phyloP scores from a whole-genome alignment of 192 early-diverging fungal species.

The Chytriomyces confervae region DNA sequence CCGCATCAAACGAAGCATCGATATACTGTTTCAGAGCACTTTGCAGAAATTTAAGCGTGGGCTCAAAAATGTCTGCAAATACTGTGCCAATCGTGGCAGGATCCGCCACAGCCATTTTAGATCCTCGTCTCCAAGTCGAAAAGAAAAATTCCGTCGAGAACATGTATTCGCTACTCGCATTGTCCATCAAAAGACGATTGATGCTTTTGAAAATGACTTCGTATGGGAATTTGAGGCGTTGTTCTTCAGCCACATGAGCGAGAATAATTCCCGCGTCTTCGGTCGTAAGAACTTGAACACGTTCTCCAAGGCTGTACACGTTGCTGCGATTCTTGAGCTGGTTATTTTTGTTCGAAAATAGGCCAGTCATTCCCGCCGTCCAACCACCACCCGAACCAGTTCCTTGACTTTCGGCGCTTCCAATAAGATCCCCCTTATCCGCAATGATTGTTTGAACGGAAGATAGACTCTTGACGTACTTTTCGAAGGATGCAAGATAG shows the following conservation, averaged over 20 bases:
- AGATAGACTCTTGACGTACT: constrained; percentile 76
- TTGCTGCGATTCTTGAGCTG: constrained; percentile 80
- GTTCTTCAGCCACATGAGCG: constrained; percentile 76
- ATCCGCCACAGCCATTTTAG: constrained; percentile 11
- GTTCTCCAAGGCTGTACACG: constrained; percentile 82
- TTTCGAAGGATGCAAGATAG: constrained; percentile 88
- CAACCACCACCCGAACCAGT: neutral
- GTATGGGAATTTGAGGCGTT: constrained; percentile 79
- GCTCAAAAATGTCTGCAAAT: constrained; percentile 90
- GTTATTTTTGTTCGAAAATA: constrained; percentile 61
- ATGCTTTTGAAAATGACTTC: constrained; percentile 91
- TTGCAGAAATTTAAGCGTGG: constrained; percentile 74
- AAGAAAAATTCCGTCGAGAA: constrained; percentile 93
- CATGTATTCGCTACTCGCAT: constrained; percentile 92
- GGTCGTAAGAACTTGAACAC: constrained; percentile 76
- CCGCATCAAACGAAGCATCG: constrained; percentile 83
- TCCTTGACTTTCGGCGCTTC: constrained; percentile 72
- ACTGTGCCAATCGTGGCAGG: constrained; percentile 45
- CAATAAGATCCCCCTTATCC: constrained; percentile 86
- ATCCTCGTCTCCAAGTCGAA: constrained; percentile 58
- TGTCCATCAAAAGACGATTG: constrained; percentile 90
- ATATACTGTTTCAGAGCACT: constrained; percentile 70
- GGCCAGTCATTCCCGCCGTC: constrained; percentile 36
- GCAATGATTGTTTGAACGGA: constrained; percentile 77
- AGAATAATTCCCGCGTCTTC: constrained; percentile 88